Base-by-base conservation (phyloP, 2,329 filamentous ascomycete species). In the Westerdykella aurantiaca region DNA sequence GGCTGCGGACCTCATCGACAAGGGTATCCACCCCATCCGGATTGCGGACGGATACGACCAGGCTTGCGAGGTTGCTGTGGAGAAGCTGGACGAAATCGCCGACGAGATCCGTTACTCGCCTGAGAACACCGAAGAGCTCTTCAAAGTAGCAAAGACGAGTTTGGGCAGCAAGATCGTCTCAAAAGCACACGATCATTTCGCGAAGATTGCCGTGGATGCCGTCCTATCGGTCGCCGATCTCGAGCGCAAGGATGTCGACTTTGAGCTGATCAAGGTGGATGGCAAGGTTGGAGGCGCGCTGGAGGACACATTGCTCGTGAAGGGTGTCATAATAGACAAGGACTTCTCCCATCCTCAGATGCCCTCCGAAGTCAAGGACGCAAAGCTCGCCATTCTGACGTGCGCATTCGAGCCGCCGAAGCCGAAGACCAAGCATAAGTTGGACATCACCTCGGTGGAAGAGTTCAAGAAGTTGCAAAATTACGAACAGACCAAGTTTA, bases 301-400 rank as follows among this genome's bases (percentile, higher is more conserved):
- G 14, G 91, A 97, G 70, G 93, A 98, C 70, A 87, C 90, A 5
- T 73, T 97, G 23, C 82, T 98, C 35, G 91, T 98, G 58, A 94
- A 97, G 74, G 93, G 93, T 68, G 93, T 98, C 54, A 95, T 98
- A 68, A 81, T 98, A 69, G 93, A 98, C 80, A 98, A 98, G 77
- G 94, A 98, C 74, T 98, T 98, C 71, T 97, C 93, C 31, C 93
- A 98, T 70, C 93, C 93, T 11, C 93, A 98, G 74, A 98, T 98
- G 93, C 93, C 93, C 10, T 87, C 86, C 40, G 89, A 96, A 71
- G 91, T 98, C 52, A 80, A 77, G 59, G 89, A 98, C 71, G 94
- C 93, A 64, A 97, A 96, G 77, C 83, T 98, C 63, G 93, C 93
- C 57, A 98, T 98, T 61, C 75, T 98, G 47, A 98, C 93, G 41